Conservation (phyloP, 768 basidiomycete species). For the Agaricus sinodeliciosus region DNA sequence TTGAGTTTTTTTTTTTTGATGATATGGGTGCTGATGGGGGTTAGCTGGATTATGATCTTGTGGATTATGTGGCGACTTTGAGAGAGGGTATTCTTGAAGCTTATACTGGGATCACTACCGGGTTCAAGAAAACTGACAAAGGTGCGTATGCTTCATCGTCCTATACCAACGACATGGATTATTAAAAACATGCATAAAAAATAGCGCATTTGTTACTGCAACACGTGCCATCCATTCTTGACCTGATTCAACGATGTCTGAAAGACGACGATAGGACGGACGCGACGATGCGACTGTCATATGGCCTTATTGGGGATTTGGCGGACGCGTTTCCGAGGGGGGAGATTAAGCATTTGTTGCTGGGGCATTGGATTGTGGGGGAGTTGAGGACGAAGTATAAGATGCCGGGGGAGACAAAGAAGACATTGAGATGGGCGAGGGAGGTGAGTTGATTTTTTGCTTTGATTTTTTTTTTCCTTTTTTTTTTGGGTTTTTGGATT, state of each 20-base stretch:
- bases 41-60: constrained; percentile 79
- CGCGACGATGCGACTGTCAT: constrained; percentile 60
- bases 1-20: neutral
- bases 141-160: constrained; percentile 36
- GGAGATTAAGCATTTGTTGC: constrained; percentile 72
- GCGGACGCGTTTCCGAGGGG: constrained; percentile 82
- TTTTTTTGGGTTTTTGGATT: neutral
- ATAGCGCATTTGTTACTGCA: constrained; percentile 55
- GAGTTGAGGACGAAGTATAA: constrained; percentile 72
- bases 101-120: constrained; percentile 91
- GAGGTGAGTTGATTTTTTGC: constrained; percentile 51
- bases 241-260: constrained; percentile 73
- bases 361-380: constrained; percentile 71
- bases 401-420: constrained; percentile 73
- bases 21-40: constrained; percentile 2
- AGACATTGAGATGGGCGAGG: constrained; percentile 88
- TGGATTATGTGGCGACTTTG: constrained; percentile 86
- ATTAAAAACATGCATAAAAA: neutral
- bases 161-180: neutral
- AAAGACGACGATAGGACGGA: constrained; percentile 83
- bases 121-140: constrained; percentile 78
- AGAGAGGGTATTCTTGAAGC: constrained; percentile 96
- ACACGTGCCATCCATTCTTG: constrained; percentile 68
- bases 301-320: constrained; percentile 89
- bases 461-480: neutral